phyloP scores from a whole-genome alignment of 345 rosid species.

The Clausena lansium region DNA sequence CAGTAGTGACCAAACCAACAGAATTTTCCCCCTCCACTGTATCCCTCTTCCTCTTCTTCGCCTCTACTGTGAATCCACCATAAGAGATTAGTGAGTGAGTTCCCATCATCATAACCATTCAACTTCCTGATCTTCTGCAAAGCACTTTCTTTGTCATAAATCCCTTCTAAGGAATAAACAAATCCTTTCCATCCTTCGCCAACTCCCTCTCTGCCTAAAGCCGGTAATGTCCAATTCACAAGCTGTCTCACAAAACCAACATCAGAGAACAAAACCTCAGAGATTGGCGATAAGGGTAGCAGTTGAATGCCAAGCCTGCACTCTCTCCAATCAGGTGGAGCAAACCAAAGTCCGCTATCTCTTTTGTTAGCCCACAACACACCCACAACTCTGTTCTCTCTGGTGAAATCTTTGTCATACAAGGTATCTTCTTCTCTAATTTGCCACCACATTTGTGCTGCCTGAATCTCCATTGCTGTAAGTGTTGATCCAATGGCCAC shows the following conservation, averaged over 20 bases:
- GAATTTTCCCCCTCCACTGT: constrained; percentile 50
- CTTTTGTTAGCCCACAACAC: constrained; percentile 88
- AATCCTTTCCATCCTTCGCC: constrained; percentile 98
- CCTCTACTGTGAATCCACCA: constrained; percentile 92
- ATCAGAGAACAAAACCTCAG: constrained; percentile 73
- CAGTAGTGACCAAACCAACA: constrained; percentile 76
- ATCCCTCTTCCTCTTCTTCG: constrained; percentile 33
- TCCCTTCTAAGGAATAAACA: constrained; percentile 73
- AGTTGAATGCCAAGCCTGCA: constrained; percentile 89
- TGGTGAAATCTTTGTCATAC: constrained; percentile 60
- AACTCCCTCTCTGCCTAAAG: constrained; percentile 61
- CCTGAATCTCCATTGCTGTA: constrained; percentile 77
- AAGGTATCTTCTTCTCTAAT: constrained; percentile 57
- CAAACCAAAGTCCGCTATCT: constrained; percentile 92
- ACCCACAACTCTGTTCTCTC: constrained; percentile 80
- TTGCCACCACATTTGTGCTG: constrained; percentile 93
- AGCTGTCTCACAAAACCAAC: constrained; percentile 55
- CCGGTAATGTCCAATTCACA: constrained; percentile 78
- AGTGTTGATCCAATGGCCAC: constrained; percentile 64
- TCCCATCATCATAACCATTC: constrained; percentile 70
- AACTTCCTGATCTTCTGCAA: constrained; percentile 58
- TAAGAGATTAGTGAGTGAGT: constrained; percentile 68
- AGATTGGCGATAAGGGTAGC: constrained; percentile 63
- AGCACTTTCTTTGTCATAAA: constrained; percentile 60
- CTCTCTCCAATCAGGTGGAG: constrained; percentile 74